Base-by-base conservation (phyloP, 2,329 filamentous ascomycete genomes). In the Pestalotiopsis sp. region DNA sequence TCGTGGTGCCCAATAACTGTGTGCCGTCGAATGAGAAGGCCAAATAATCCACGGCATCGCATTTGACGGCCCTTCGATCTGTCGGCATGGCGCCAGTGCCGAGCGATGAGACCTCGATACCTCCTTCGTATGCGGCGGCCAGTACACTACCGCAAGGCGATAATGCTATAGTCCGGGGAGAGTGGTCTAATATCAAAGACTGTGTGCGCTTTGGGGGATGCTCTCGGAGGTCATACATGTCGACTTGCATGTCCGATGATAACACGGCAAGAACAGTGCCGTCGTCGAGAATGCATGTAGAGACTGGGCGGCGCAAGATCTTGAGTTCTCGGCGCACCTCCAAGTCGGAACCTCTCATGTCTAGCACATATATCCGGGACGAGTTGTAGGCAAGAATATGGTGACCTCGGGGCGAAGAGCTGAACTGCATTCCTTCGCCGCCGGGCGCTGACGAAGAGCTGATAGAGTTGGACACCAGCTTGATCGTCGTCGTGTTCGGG, bases 101-200 rank as follows among this genome's bases (percentile, higher is more conserved):
- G 52, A 97, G 82, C 4, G 93, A 92, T 36, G 93, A 90, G 0
- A 97, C 92, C 78, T 97, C 94, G 71, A 97, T 95, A n/a, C 93
- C 93, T 67, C 93, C 92, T 75, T 94, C 90, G 79, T 95, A 97
- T 7, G 94, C 94, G 17, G 93, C 92, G 27, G 94, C 94, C 60
- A 97, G 82, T 14, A 97, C 92, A 58, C 91, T 90, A 27, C 93
- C 93, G 71, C 92, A 93, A 1, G 94, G 93, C 0, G 94, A 95
- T 38, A 97, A 82, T 17, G 92, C 91, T 72, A 97, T 92, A 14
- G 93, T 90, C 67, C 91, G 89, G 9, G 94, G 93, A 67, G 89
- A 88, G 78, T 96, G 91, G 74, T 95, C 92, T 70, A 97, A 85
- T 60, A 92, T 87, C 68, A 97, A 86, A 39, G 92, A 92, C 75